Evolutionary conservation across 169 alveolate species (phyloP), one percentile per base, ranked within the genome.

Genomic region (Babesia ovis): DNA sequence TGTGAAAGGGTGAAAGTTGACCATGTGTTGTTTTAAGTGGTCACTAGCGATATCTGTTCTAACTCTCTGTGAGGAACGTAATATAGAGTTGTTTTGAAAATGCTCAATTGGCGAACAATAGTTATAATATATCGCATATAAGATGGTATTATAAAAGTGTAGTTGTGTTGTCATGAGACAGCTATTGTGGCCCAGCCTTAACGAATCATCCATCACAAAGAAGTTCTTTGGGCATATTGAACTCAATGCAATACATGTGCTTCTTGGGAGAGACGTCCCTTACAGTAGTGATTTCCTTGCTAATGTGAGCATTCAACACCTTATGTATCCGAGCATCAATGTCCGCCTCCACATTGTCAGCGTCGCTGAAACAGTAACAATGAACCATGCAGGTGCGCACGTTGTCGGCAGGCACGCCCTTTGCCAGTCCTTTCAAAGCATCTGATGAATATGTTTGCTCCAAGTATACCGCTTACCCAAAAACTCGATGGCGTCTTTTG

Each of bases 401-500:
- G 14, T 25, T 31, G 8, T 48, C 56, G 22, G 46, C 45, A 4
- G 53, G 32, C 9, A 61, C 64, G 58, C 29, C 35, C n/a, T 35
- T 27, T 25, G 53, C 77, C 22, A 74, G 56, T 11, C 84, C 84
- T 11, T 20, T 4, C 32, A 74, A 61, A 20, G 43, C 66, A 48
- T 74, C 84, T 74, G 77, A 37, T 43, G 18, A 11, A 32, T 34
- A 43, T 43, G 27, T 14, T 25, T 16, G 22, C 22, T 8, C 6
- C 18, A 0, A 32, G 2, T 11, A 16, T 14, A 20, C 20, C 55
- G 43, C 29, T 39, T 77, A 92, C 95, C 95, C 50, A 94, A 85
- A 77, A 92, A 94, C 41, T 91, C 95, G 35, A 92, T 73, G 16
- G 97, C 95, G 48, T 84, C 85, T 81, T 91, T 92, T 8, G 97